Evolutionary conservation across 2,329 filamentous ascomycete species (phyloP), one percentile per base, ranked within the genome.

Genomic region (Sporothrix pallida): DNA sequence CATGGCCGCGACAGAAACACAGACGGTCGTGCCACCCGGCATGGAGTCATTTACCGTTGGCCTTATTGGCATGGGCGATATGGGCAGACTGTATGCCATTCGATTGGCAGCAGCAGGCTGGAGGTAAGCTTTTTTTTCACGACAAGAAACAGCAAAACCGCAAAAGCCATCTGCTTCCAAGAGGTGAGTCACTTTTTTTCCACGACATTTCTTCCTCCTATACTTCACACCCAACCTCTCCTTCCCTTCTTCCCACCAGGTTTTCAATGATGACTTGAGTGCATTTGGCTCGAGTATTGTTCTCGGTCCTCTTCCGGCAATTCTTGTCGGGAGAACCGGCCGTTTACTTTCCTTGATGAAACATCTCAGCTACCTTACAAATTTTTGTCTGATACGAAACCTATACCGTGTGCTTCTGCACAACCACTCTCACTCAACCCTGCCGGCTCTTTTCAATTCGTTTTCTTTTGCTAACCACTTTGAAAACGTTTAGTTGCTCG

Each of bases 261-360:
- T 70, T 75, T 73, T 73, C 75, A 67, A 94, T 97, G 95, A 98
- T 98, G 95, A 98, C 95, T 94, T 95, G 95, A 98, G 95, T 95
- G 95, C 95, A 98, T 98, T 98, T 98, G 95, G 95, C 95, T 98
- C 94, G 95, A 98, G 95, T 88, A 97, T 94, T 90, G 90, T 86
- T 84, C 85, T 87, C 85, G 84, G 85, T 81, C 83, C 80, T 83
- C 83, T 86, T 86, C 86, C 86, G 84, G 86, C 91, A 92, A 90
- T 97, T 92, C 88, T 95, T 93, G 92, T 74, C 87, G 83, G 85
- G 84, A 84, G 84, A 85, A 79, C 80, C 78, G 82, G 85, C 83
- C 82, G 86, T 85, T 85, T 85, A 86, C 88, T 89, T 91, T 97
- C 95, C 89, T 89, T 98, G 95, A 98, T 98, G 95, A 97, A 92